Percentiles rank a stretch among this genome's conserved stretches.
phyloP scores from a whole-genome alignment of 352 stramenopile genomes.

The Phytophthora fragariaefolia region DNA sequence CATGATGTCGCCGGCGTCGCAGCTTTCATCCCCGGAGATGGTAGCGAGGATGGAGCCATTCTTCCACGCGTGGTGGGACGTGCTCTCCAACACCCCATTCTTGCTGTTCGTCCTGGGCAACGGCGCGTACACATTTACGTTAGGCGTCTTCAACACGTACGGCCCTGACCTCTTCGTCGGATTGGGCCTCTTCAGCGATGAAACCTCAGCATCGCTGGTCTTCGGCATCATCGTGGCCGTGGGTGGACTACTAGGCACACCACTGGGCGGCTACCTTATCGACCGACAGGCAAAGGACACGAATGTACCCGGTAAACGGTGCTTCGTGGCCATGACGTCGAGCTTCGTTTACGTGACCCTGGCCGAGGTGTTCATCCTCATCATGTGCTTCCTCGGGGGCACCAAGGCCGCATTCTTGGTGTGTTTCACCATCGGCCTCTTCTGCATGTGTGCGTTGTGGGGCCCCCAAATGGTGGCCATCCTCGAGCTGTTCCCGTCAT shows the following conservation, averaged over 20 bases:
- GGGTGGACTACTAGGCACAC: constrained; percentile 74
- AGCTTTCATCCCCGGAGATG: constrained; percentile 22
- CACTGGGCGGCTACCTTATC: constrained; percentile 68
- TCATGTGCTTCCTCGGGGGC: constrained; percentile 42
- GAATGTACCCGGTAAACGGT: constrained; percentile 32
- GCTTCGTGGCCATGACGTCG: constrained; percentile 43
- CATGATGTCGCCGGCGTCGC: not conserved
- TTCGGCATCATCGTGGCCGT: constrained; percentile 71
- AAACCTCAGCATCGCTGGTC: constrained; percentile 65
- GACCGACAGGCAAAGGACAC: constrained; percentile 48
- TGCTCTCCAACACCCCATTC: constrained; percentile 64
- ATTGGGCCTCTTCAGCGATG: constrained; percentile 71
- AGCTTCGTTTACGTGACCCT: constrained; percentile 52
- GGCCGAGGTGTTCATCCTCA: constrained; percentile 44
- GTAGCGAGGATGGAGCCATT: constrained; percentile 25
- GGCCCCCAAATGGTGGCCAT: constrained; percentile 66
- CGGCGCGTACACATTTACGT: constrained; percentile 77
- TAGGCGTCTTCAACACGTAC: constrained; percentile 76
- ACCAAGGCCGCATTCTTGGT: constrained; percentile 48
- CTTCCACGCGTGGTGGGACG: constrained; percentile 38
- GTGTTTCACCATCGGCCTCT: constrained; percentile 49
- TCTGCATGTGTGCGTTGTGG: constrained; percentile 59
- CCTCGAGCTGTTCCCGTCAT: constrained; percentile 79
- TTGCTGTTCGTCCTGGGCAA: constrained; percentile 68
- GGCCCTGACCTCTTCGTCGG: constrained; percentile 75